phyloP scores from a whole-genome alignment of 2,329 filamentous ascomycete species.

The Thelonectria rubi region DNA sequence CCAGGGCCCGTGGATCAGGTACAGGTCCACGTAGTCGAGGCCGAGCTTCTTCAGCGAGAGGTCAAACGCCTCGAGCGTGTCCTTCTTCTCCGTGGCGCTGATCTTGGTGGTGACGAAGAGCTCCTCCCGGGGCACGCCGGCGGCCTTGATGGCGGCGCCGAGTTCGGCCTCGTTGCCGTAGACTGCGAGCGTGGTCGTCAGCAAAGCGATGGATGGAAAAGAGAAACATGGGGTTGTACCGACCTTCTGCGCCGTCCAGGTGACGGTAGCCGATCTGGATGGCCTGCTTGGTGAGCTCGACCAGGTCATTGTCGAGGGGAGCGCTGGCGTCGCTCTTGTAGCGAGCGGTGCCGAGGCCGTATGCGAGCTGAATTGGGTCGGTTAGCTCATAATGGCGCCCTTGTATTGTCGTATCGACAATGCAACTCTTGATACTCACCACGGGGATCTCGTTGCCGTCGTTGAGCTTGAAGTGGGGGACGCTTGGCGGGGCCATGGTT shows the following conservation, averaged over 20 bases:
- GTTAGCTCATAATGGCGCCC: not conserved
- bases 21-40: conserved; percentile 77
- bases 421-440: conserved; percentile 53
- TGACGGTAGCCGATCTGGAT: conserved; percentile 76
- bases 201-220: not conserved
- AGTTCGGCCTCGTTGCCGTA: conserved; percentile 76
- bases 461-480: conserved; percentile 74
- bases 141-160: conserved; percentile 74
- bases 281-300: conserved; percentile 64
- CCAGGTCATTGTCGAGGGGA: conserved; percentile 63
- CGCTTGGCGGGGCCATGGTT: conserved; percentile 35
- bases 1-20: conserved; percentile 69
- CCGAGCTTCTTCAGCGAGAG: conserved; percentile 71
- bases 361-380: conserved; percentile 65
- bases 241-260: conserved; percentile 78
- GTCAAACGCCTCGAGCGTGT: conserved; percentile 61
- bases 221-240: conserved; percentile 17
- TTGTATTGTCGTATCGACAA: not conserved
- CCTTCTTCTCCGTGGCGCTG: conserved; percentile 49
- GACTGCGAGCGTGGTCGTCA: conserved; percentile 47
- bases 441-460: conserved; percentile 78
- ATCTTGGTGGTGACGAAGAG: conserved; percentile 75
- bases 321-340: conserved; percentile 62
- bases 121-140: conserved; percentile 69
- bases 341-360: conserved; percentile 75